These are phyloP conservation scores for Fusarium sp. DNA, from an alignment of 2,329 filamentous ascomycete genomes.

Conservation along the genomic window DNA sequence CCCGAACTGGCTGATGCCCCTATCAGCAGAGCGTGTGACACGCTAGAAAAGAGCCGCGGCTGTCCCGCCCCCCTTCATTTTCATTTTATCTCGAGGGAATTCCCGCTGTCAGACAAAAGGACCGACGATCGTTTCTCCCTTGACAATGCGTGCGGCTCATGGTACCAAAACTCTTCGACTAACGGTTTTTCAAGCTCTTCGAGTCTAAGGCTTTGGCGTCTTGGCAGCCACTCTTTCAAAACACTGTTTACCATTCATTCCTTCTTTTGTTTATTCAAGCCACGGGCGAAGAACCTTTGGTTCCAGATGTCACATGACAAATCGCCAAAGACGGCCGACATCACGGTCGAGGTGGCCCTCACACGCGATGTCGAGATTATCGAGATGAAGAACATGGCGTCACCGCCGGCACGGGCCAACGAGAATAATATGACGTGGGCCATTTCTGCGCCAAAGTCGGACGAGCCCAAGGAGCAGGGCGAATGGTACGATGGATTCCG, in stretches of 20 bases:
- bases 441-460: conserved; percentile 19
- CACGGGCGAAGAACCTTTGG: neutral
- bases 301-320: conserved; percentile 28
- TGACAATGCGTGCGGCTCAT: neutral
- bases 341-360: conserved; percentile 34
- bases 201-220: neutral
- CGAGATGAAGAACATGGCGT: conserved; percentile 27
- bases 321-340: conserved; percentile 31
- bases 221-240: neutral
- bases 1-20: neutral
- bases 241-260: neutral
- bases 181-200: neutral
- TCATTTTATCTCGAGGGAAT: neutral
- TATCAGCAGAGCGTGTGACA: neutral
- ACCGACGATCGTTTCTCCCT: conserved; percentile 1
- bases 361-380: conserved; percentile 33
- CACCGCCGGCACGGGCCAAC: conserved; percentile 1
- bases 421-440: conserved; percentile 26
- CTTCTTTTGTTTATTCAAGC: neutral
- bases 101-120: conserved; percentile 2
- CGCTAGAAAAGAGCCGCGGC: neutral
- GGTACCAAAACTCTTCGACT: neutral
- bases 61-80: neutral
- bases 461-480: conserved; percentile 14
- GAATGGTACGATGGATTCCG: conserved; percentile 40